Percentiles rank a stretch among this genome's conserved stretches.
Conservation (phyloP, 306 rosid species). For the Abrus precatorius region DNA sequence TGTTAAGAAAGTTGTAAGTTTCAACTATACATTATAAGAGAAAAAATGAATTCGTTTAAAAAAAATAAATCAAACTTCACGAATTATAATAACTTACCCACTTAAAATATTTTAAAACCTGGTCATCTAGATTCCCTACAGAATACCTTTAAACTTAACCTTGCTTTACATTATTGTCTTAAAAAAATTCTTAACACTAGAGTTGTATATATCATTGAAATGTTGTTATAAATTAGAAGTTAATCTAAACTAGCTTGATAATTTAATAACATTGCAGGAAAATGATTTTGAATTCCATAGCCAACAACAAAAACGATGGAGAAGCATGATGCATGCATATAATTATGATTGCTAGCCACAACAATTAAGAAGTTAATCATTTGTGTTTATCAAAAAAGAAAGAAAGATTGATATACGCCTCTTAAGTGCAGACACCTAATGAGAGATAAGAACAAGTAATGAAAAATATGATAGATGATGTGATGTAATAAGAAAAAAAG, state of each 20-base stretch:
- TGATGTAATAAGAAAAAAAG: too few species aligned
- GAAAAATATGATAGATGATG: too few species aligned
- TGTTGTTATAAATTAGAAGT: too few species aligned
- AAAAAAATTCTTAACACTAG: background rate
- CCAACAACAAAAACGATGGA: background rate
- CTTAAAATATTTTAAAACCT: too few species aligned
- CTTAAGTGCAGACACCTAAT: too few species aligned
- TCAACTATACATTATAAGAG: background rate
- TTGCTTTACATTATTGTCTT: background rate
- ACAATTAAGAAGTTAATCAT: background rate
- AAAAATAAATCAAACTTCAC: background rate
- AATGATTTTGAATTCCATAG: background rate
- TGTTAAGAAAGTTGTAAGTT: background rate
- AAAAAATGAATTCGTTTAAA: background rate
- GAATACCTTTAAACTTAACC: background rate
- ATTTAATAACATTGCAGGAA: background rate
- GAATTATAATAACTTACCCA: background rate
- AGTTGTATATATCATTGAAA: background rate
- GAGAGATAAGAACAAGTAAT: too few species aligned
- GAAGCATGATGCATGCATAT: conserved; percentile 31
- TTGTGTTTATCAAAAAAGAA: background rate
- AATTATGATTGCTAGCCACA: background rate
- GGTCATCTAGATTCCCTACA: too few species aligned
- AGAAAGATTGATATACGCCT: too few species aligned
- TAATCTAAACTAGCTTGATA: background rate